Base-by-base conservation (phyloP, 208 protist genomes). In the Jaenimonas drosophilae region DNA sequence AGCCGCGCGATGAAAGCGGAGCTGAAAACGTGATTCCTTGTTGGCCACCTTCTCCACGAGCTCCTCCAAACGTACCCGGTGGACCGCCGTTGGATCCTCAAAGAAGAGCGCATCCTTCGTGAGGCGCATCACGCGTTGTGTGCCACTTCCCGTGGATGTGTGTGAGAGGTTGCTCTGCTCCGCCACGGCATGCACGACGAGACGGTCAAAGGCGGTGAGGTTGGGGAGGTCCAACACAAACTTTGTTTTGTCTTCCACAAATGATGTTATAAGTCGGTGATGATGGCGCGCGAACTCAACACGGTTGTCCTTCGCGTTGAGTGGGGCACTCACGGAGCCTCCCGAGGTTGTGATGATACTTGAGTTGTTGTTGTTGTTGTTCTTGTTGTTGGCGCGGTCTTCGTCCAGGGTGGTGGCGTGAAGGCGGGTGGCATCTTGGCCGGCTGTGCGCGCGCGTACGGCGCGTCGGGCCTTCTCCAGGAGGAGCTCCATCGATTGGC, bases 61-160 rank as follows among this genome's bases (percentile, higher is more conserved):
- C 7, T 59, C 64, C 33, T 88, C 76, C 5, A 87, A 57, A 36
- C 79, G 60, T 2, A 72, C 68, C 16, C 59, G 53, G 0, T 66
- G 62, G 29, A 54, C 59, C 21, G 59, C 70, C 34, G 84, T 64
- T 2, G 67, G 75, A 50, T 83, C 52, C 27, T 80, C 47, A 34
- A 77, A 91, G 55, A 91, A 90, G 32, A 95, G 63, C 2, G 70
- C 66, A 41, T 92, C 88, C 49, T 93, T 93, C 38, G 73, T 77
- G 9, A 95, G 64, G 43, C 76, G 54, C 34, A 95, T 66, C 27
- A 64, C 63, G 20, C 88, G 73, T 25, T 67, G 33, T 2, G 56
- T 42, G 19, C 68, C 66, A 1, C 39, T 27, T 9, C 81, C 82
- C 24, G 40, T 53, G 7, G 76, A 88, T 24, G 81, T 58, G 55